A percentile compares a stretch with the other conserved stretches of the same genome.
Evolutionary conservation across 2,329 filamentous ascomycete species (phyloP).

Genomic region (Xylariaceae sp.): DNA sequence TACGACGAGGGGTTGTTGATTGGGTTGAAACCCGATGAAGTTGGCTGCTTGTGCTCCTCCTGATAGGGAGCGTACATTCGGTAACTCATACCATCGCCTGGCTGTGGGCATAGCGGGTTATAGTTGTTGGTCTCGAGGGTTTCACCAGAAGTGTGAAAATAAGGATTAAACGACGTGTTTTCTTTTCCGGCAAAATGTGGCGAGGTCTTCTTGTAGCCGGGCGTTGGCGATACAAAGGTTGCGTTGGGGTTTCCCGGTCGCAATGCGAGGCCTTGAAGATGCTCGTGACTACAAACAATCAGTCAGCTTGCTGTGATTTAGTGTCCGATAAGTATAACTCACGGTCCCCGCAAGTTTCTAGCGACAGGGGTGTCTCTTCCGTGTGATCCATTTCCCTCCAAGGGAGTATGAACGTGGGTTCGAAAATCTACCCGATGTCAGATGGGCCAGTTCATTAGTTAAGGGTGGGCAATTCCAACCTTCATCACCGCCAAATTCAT

Average conservation of each 20-base stretch:
- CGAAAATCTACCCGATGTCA: constrained; percentile 20
- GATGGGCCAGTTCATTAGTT: constrained; percentile 6
- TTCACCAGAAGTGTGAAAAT: constrained; percentile 26
- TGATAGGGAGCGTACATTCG: constrained; percentile 27
- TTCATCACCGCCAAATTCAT: constrained; percentile 20
- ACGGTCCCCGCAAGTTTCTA: constrained; percentile 22
- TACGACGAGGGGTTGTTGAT: constrained; percentile 24
- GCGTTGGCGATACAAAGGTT: constrained; percentile 28
- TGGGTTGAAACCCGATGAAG: constrained; percentile 26
- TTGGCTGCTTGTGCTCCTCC: constrained; percentile 25
- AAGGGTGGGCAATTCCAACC: constrained; percentile 24
- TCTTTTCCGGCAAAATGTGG: constrained; percentile 30
- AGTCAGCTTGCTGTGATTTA: constrained; percentile 14
- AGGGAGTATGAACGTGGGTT: constrained; percentile 19
- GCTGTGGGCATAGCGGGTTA: constrained; percentile 34
- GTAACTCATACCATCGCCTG: constrained; percentile 29
- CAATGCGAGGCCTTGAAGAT: constrained; percentile 35
- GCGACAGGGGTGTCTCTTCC: not conserved
- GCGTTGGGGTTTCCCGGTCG: constrained; percentile 37
- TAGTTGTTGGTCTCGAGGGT: constrained; percentile 26
- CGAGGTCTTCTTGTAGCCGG: constrained; percentile 26
- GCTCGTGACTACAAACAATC: constrained; percentile 32
- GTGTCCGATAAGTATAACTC: constrained; percentile 20
- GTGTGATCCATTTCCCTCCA: constrained; percentile 6
- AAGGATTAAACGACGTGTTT: constrained; percentile 31